Evolutionary conservation across 345 rosid genomes (phyloP).

Genomic region (Punica granatum): DNA sequence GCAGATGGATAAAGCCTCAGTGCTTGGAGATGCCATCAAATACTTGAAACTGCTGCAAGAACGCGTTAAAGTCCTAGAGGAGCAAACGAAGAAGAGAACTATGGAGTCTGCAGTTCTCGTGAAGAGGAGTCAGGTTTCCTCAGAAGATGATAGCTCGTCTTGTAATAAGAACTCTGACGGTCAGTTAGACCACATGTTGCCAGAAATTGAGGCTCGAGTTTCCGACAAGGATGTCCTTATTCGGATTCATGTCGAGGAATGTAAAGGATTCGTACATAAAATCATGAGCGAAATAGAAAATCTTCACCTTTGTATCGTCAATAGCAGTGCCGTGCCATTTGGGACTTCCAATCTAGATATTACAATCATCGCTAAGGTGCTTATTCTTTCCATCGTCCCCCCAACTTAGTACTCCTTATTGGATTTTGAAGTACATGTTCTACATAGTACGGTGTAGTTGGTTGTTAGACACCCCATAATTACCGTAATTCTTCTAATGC

Average conservation of each 20-base stretch:
- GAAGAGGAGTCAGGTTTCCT: conserved; percentile 38
- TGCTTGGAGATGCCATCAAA: conserved; percentile 60
- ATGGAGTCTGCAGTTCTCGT: conserved; percentile 43
- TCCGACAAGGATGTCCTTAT: conserved; percentile 45
- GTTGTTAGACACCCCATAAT: background rate
- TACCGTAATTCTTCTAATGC: conserved; percentile 7
- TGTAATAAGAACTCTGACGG: conserved; percentile 22
- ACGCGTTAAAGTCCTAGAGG: conserved; percentile 47
- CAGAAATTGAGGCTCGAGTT: conserved; percentile 66
- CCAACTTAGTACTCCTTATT: background rate
- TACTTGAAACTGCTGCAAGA: conserved; percentile 62
- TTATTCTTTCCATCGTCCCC: background rate
- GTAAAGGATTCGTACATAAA: conserved; percentile 27
- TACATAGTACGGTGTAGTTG: background rate
- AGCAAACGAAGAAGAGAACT: conserved; percentile 34
- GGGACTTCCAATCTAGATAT: conserved; percentile 55
- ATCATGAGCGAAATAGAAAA: conserved; percentile 45
- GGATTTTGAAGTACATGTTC: too few relatives aligned
- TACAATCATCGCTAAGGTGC: conserved; percentile 64
- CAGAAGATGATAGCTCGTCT: conserved; percentile 34
- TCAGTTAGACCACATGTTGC: conserved; percentile 23
- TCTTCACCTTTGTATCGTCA: conserved; percentile 31
- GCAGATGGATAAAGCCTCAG: conserved; percentile 65
- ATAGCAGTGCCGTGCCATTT: conserved; percentile 43
- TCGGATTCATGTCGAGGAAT: conserved; percentile 58